Conservation (phyloP, 1,284 basidiomycete species). For the Quambalaria eucalypti region DNA sequence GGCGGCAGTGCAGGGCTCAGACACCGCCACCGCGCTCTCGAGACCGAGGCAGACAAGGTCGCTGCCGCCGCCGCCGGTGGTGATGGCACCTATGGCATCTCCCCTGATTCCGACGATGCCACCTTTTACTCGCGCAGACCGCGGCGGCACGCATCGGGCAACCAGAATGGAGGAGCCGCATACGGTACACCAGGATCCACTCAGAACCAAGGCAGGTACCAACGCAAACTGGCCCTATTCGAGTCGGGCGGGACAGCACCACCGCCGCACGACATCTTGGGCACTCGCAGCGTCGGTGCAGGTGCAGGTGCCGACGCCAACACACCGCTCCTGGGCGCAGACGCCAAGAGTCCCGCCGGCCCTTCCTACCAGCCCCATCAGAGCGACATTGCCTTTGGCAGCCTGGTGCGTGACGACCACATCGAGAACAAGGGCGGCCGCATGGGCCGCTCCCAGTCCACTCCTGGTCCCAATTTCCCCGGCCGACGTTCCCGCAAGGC, state of each 20-base stretch:
- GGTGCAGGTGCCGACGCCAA: constrained; percentile 34
- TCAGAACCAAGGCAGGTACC: constrained; percentile 45
- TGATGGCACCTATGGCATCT: constrained; percentile 16
- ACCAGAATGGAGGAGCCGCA: constrained; percentile 1
- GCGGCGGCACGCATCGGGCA: constrained; percentile 21
- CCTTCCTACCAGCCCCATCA: background rate
- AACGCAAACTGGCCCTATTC: constrained; percentile 83
- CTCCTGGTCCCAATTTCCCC: background rate
- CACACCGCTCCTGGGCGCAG: constrained; percentile 43
- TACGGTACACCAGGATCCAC: background rate
- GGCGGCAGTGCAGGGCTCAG: constrained; percentile 1
- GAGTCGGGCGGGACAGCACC: constrained; percentile 56
- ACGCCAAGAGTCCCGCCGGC: background rate
- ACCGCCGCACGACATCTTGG: constrained; percentile 12
- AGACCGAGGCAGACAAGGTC: too few relatives aligned
- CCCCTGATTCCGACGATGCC: constrained; percentile 39
- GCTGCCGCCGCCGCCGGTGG: background rate
- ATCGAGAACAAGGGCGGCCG: background rate
- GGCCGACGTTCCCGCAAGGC: background rate
- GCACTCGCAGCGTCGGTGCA: constrained; percentile 6
- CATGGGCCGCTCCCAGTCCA: background rate
- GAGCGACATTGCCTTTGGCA: background rate
- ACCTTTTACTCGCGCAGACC: constrained; percentile 43
- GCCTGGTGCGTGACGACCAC: background rate
- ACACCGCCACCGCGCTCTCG: too few relatives aligned